Evolutionary conservation across 768 basidiomycete genomes (phyloP).

Genomic region (Agaricus sinodeliciosus): DNA sequence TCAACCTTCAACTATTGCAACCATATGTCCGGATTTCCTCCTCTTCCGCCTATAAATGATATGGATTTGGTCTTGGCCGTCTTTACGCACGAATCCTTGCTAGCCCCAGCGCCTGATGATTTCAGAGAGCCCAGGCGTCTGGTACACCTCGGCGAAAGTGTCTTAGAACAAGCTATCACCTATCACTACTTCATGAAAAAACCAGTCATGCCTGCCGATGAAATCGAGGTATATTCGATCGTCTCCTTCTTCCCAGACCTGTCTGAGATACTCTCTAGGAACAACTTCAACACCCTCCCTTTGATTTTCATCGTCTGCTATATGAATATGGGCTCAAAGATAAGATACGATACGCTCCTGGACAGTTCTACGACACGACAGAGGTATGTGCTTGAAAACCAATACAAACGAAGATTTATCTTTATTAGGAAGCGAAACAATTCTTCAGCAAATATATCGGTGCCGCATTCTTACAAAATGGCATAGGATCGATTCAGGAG

Average conservation of each 20-base stretch:
- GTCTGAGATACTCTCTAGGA: not conserved
- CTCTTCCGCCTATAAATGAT: constrained; percentile 51
- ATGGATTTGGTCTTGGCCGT: constrained; percentile 50
- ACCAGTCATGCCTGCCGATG: constrained; percentile 33
- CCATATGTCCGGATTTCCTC: constrained; percentile 27
- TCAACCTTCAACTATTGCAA: not conserved
- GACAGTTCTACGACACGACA: constrained; percentile 17
- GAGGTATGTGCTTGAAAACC: constrained; percentile 13
- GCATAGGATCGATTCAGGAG: constrained; percentile 37
- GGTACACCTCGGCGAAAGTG: constrained; percentile 46
- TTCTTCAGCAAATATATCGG: constrained; percentile 61
- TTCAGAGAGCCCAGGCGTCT: constrained; percentile 60
- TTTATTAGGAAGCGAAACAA: constrained; percentile 42
- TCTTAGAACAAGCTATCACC: constrained; percentile 47
- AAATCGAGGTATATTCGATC: constrained; percentile 35
- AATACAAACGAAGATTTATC: not conserved
- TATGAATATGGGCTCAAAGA: constrained; percentile 40
- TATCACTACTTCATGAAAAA: constrained; percentile 39
- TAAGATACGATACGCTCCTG: constrained; percentile 44
- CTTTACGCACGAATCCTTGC: constrained; percentile 41
- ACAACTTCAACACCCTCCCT: not conserved
- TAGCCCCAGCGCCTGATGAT: constrained; percentile 28
- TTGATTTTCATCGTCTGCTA: not conserved
- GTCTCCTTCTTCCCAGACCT: not conserved
- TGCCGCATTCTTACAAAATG: constrained; percentile 56